Base-by-base conservation (phyloP, 1,284 basidiomycete species). In the Boletus mariae region DNA sequence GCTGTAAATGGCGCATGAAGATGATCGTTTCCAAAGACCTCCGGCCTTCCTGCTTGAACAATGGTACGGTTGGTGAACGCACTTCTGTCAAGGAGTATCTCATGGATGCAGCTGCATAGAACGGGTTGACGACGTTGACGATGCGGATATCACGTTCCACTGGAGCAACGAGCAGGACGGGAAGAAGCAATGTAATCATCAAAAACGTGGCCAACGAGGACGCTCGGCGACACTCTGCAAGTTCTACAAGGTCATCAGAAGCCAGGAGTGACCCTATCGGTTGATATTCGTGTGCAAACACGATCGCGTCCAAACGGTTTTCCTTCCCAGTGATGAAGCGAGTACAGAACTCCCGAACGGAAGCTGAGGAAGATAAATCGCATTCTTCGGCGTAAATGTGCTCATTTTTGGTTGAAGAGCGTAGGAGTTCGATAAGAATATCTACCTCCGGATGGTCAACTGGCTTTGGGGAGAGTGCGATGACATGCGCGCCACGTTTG, bases 121-220 rank as follows among this genome's bases (percentile, higher is more conserved):
- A 90, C 1, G 90, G 90, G 56, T 93, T 92, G 63, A 93, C 79
- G 41, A 94, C 77, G 54, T 83, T 83, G 62, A 94, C 74, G 57
- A 94, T 80, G 17, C 92, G 84, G 48, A 95, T 92, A 60, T 92
- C 90, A 42, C 92, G 80, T 65, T 94, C 91, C 6, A 80, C 75
- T 0, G 91, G 92, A 2, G 88, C 86, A 31, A 88, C 83, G 13
- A 94, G 80, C 3, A 94, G 73, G 29, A 79, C 76, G 3, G 92
- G 92, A 0, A 94, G 78, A 0, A 94, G 77, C 5, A 91, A 75
- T 0, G 91, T 93, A 8, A 82, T 76, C 15, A 93, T 76, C 47
- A 93, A 75, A 71, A 92, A 94, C 12, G 86, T 85, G n/a, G 84
- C 82, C 41, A 88, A 67, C 0, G 85, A 80, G 1, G 70, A 70